These are phyloP conservation scores for Fusarium pininemorale DNA, from an alignment of 2,329 filamentous ascomycete genomes.

Conservation along the genomic window DNA sequence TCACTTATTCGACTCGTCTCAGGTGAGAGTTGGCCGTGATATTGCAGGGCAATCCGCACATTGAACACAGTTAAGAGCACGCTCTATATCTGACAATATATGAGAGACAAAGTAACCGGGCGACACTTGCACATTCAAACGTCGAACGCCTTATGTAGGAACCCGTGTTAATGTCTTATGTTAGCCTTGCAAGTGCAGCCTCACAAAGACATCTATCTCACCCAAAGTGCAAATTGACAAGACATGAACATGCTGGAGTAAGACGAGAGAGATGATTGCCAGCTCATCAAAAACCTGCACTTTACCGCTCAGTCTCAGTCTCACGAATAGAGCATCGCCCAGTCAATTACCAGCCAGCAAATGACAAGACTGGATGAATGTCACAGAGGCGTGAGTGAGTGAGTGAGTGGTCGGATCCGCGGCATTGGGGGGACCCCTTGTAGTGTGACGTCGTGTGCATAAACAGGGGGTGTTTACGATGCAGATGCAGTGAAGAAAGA, in stretches of 20 bases:
- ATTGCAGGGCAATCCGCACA: neutral
- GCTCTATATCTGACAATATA: neutral
- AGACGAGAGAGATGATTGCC: slow-evolving; percentile 9
- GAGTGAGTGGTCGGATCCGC: slow-evolving; percentile 11
- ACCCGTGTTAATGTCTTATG: slow-evolving; percentile 7
- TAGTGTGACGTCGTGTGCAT: slow-evolving; percentile 3
- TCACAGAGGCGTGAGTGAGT: neutral
- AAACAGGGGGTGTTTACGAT: neutral
- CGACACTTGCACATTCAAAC: neutral
- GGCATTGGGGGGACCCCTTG: slow-evolving; percentile 10
- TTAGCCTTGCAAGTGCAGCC: neutral
- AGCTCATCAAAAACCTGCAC: slow-evolving; percentile 9
- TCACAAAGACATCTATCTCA: neutral
- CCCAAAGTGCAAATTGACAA: neutral
- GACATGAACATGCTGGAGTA: neutral
- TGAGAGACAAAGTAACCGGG: neutral
- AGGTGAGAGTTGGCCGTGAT: neutral
- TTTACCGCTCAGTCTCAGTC: neutral
- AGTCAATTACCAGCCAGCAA: slow-evolving; percentile 1
- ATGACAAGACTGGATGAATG: slow-evolving; percentile 4
- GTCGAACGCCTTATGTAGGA: slow-evolving; percentile 1
- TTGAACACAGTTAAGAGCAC: neutral
- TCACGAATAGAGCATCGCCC: neutral
- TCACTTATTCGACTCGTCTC: neutral
- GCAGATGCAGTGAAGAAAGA: neutral